Base-by-base conservation (phyloP, 176 grass and related monocot genomes). In the Carex pumila region DNA sequence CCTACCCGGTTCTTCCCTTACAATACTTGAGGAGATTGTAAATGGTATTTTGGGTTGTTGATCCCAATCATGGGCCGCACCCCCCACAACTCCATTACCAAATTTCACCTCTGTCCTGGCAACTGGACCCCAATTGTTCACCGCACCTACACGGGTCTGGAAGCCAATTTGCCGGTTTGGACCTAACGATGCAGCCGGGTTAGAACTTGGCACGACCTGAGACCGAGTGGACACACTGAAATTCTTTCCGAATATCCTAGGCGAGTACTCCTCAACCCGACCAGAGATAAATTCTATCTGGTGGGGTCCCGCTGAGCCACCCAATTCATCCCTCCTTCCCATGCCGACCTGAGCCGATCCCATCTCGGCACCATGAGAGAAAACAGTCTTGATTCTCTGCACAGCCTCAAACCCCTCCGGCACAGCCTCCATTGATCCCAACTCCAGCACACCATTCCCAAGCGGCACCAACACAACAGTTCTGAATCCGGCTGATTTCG, bases 391-490 rank as follows among this genome's bases (percentile, higher is more conserved):
- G 58, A 94, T 88, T 43, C 83, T 80, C 59, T 69, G 67, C 67
- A 98, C 31, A 2, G 80, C 56, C 17, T 98, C 86, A 47, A 85
- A 84, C 5, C 72, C 85, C 84, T 98, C 91, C n/a, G 78, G 89
- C 61, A 98, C 65, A 13, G 79, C 52, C 11, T 65, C 72, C 45
- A 87, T 64, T 56, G 95, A 98, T 2, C 92, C 95, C 25, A 98
- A 79, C 81, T 98, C 95, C 4, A 98, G 85, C 52, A 94, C 92
- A 10, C 92, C 92, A 77, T 80, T 80, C 47, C 83, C 81, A 85
- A 94, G 87, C 13, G 92, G 95, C 56, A 98, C 71, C 43, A 98
- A 79, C 37, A 94, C 87, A 30, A 94, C 80, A 12, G 95, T 93
- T 72, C 89, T 85, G 8, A 98, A 79, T 32, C 95, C 92, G 7